These are phyloP conservation scores for Extremus antarcticus DNA, from an alignment of 495 filamentous ascomycete genomes.

Conservation along the genomic window DNA sequence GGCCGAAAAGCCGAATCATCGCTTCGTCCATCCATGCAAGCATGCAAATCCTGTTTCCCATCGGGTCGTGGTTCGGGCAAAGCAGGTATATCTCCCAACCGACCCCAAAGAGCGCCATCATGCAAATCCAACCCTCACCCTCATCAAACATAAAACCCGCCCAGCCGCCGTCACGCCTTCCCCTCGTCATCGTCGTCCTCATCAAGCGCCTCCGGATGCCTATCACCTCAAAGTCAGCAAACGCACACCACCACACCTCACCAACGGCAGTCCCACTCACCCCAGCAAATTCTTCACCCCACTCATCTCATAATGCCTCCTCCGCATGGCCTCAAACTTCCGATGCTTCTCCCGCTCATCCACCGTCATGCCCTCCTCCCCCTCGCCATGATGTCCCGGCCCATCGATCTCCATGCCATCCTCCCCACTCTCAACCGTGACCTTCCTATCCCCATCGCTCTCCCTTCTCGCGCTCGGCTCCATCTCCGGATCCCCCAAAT, in stretches of 20 bases:
- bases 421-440: constrained; percentile 57
- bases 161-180: no score
- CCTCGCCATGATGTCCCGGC: constrained; percentile 38
- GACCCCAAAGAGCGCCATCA: no score
- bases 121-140: no score
- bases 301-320: constrained; percentile 98
- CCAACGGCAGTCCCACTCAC: constrained; percentile 33
- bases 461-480: constrained; percentile 33
- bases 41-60: no score
- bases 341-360: constrained; percentile 84
- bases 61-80: no score
- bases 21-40: no score
- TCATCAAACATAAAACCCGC: no score
- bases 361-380: constrained; percentile 49
- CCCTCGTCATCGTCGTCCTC: no score
- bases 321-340: constrained; percentile 80
- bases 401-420: constrained; percentile 42
- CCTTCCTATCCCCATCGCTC: constrained; percentile 55
- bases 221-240: constrained; percentile 9
- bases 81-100: no score
- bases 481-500: constrained; percentile 82
- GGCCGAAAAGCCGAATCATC: no score
- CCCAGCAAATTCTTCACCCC: constrained; percentile 83
- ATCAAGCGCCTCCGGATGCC: constrained; percentile 28
- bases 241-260: not conserved